A percentile compares a stretch with the other conserved stretches of the same genome.
These are phyloP conservation scores for Medicago truncatula DNA, from an alignment of 306 rosid genomes.

Conservation along the genomic window MtrunA17r5.0-ANR NC_053044.1:43707501-43708000, in stretches of 20 bases:
- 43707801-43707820: conserved; percentile 95
- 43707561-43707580: conserved; percentile 55
- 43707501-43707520: conserved; percentile 38
- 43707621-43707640: conserved; percentile 92
- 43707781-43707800: conserved; percentile 95
- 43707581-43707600: conserved; percentile 97
- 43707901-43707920: background rate
- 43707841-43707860: conserved; percentile 22
- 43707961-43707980: conserved; percentile 28
- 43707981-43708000: conserved; percentile 33
- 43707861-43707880: background rate
- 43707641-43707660: conserved; percentile 64
- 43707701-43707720: conserved; percentile 32
- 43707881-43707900: conserved; percentile 20
- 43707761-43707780: conserved; percentile 99
- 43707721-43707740: conserved; percentile 48
- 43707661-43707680: conserved; percentile 23
- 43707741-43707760: conserved; percentile 98
- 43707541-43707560: conserved; percentile 25
- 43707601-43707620: conserved; percentile 94
- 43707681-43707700: conserved; percentile 12
- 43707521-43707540: conserved; percentile 31
- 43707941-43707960: background rate
- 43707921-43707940: background rate
- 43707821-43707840: conserved; percentile 81